phyloP scores from a whole-genome alignment of 192 early-diverging fungal species.

The Oehlia diaphana region DNA sequence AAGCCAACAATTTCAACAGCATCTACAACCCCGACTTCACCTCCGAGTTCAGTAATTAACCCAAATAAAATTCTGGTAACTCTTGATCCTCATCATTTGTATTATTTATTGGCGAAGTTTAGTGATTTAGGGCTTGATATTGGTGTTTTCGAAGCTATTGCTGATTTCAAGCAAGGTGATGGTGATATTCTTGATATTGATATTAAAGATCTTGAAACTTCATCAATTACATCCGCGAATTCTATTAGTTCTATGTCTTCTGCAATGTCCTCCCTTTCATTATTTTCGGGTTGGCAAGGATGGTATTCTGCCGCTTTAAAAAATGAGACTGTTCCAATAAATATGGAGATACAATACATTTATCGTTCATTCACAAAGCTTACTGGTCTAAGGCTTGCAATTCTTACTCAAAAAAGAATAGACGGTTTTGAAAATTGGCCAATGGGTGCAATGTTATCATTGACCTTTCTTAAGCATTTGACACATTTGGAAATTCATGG shows the following conservation, averaged over 20 bases:
- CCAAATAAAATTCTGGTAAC: constrained; percentile 29
- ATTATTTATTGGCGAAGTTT: constrained; percentile 45
- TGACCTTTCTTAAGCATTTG: constrained; percentile 42
- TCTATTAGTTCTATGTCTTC: constrained; percentile 45
- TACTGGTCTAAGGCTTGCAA: constrained; percentile 41
- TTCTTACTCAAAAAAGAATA: constrained; percentile 35
- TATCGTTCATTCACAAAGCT: constrained; percentile 48
- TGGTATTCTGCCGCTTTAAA: constrained; percentile 38
- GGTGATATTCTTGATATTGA: not conserved
- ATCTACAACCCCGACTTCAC: constrained; percentile 36
- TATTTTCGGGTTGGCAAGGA: constrained; percentile 47
- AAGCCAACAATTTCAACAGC: constrained; percentile 32
- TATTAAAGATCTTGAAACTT: constrained; percentile 9
- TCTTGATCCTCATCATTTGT: constrained; percentile 44
- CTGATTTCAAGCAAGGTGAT: not conserved
- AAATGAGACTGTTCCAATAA: constrained; percentile 32
- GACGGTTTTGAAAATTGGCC: constrained; percentile 25
- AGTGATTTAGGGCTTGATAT: constrained; percentile 45
- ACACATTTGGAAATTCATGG: constrained; percentile 52
- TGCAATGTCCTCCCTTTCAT: constrained; percentile 43
- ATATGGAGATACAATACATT: constrained; percentile 52
- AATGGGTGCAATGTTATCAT: constrained; percentile 32
- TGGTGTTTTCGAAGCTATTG: constrained; percentile 24
- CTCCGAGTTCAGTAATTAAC: constrained; percentile 20
- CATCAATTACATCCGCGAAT: constrained; percentile 25